Evolutionary conservation across 768 basidiomycete genomes (phyloP), one percentile per base, ranked within the genome.

Genomic region (Phanerochaete sordida): DNA sequence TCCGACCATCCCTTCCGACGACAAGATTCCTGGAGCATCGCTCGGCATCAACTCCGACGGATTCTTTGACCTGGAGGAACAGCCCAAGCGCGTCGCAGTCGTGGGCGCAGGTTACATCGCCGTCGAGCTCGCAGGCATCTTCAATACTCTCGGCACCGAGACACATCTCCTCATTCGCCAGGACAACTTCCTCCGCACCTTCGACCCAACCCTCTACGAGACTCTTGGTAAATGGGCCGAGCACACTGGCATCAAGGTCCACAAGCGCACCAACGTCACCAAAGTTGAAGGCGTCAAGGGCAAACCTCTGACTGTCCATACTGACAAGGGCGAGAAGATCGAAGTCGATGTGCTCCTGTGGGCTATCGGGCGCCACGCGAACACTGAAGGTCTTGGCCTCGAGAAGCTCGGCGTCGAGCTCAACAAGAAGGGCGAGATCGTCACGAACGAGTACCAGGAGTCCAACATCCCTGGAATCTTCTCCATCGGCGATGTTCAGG

Each of bases 31-130:
- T 27, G 97, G 97, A 35, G 95, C 95, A 7, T 87, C 86, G 39
- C 82, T 91, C 46, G 97, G 95, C 27, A 95, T 93, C 65, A 80
- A 88, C 74, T 96, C 93, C 9, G 97, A 99, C 72, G 95, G 95
- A 2, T 99, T 99, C 80, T 99, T 99, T 67, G 92, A 86, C 47
- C 84, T 99, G 47, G 85, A 85, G 65, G 82, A 89, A 54, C 94
- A 96, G 72, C 97, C 97, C 9, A 92, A 89, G 74, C 85, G 94
- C 59, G 95, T 97, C 28, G 95, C 88, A 3, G 88, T 98, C 58
- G 87, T 98, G 44, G 97, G 97, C 48, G 97, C 97, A 15, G 97
- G 97, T 1, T 99, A 99, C 73, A 98, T 99, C 66, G 95, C 95
- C 19, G 92, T 98, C 62, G 97, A 99, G 75, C 85, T 99, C 49